A percentile compares a stretch with the other conserved stretches of the same genome.
Conservation (phyloP, 1,284 basidiomycete genomes). For the Coniferiporia weirii region DNA sequence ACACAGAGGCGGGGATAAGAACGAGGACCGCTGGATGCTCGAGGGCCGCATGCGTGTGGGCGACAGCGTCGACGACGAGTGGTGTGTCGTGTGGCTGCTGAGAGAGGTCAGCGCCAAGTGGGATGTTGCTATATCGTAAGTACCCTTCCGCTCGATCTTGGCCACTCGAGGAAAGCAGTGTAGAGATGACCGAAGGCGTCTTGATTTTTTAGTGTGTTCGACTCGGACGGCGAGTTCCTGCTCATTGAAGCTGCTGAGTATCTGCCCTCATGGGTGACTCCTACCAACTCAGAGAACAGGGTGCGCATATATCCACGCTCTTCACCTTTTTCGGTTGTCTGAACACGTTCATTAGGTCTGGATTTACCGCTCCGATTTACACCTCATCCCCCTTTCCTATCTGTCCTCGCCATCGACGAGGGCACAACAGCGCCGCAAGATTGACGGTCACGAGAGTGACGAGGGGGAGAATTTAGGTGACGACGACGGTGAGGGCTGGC, state of each 20-base stretch:
- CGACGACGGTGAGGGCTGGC: conserved; percentile 46
- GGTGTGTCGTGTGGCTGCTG: conserved; percentile 88
- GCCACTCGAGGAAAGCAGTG: conserved; percentile 6
- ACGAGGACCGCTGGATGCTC: conserved; percentile 45
- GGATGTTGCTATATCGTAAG: conserved; percentile 73
- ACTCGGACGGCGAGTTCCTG: conserved; percentile 94
- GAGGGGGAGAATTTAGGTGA: conserved; percentile 33
- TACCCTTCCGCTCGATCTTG: conserved; percentile 9
- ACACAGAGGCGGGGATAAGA: conserved; percentile 8
- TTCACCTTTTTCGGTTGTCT: conserved; percentile 28
- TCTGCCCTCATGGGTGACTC: conserved; percentile 88
- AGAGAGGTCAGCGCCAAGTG: conserved; percentile 69
- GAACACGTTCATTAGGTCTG: conserved; percentile 63
- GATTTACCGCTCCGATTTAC: conserved; percentile 79
- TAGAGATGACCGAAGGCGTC: conserved; percentile 14
- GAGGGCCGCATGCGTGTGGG: conserved; percentile 83
- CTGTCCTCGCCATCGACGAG: conserved; percentile 59
- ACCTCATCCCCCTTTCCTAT: conserved; percentile 79
- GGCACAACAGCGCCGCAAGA: conserved; percentile 37
- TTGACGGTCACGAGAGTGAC: conserved; percentile 46
- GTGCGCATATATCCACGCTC: conserved; percentile 36
- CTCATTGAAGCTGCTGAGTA: conserved; percentile 94
- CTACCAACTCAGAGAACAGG: conserved; percentile 86
- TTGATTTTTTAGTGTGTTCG: conserved; percentile 53
- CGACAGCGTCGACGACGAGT: conserved; percentile 94